Conservation (phyloP, 208 protist species). For the Leishmania gerbilli region DNA sequence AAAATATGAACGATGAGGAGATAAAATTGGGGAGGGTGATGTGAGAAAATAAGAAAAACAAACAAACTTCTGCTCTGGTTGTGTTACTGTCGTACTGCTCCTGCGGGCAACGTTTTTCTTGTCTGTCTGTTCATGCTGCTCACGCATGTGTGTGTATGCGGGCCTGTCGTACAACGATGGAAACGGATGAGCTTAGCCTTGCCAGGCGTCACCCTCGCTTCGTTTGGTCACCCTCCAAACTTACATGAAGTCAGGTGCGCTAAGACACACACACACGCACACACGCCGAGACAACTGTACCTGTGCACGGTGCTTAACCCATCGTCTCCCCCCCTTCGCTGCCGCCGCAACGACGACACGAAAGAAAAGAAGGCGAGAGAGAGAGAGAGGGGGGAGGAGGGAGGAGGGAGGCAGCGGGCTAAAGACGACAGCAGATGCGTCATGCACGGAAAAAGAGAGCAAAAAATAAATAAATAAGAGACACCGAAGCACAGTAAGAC, state of each 20-base stretch:
- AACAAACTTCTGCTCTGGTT: neutral
- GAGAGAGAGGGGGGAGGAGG: neutral
- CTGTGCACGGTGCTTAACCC: neutral
- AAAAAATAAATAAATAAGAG: neutral
- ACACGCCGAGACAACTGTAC: neutral
- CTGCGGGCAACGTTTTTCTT: neutral
- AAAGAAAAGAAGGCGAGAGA: neutral
- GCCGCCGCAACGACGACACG: neutral
- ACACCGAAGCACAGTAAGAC: neutral
- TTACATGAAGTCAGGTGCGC: neutral
- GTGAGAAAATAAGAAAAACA: neutral
- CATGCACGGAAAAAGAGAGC: neutral
- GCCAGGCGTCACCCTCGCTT: neutral
- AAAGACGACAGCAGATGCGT: neutral
- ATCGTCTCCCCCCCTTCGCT: neutral
- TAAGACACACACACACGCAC: neutral
- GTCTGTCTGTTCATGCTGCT: neutral
- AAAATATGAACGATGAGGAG: too few species aligned
- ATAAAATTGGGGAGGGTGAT: neutral
- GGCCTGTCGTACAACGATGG: neutral
- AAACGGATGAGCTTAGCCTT: neutral
- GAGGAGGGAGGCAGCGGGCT: neutral
- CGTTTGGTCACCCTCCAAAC: neutral
- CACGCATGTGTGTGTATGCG: neutral
- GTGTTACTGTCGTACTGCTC: neutral